Evolutionary conservation across 2,329 filamentous ascomycete genomes (phyloP).

Genomic region (Thielaviopsis populi): DNA sequence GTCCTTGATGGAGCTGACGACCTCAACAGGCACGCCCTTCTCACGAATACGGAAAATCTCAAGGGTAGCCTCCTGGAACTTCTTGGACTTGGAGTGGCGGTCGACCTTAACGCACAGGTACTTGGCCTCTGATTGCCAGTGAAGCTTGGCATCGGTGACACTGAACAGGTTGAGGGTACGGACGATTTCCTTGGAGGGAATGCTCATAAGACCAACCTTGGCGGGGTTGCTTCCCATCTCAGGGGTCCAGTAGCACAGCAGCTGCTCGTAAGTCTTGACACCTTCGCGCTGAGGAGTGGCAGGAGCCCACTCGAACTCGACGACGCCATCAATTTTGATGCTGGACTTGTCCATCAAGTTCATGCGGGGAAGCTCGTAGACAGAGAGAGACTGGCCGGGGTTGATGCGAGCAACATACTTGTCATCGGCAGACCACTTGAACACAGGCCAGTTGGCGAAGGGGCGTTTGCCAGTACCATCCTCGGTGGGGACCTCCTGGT

Average conservation of each 20-base stretch:
- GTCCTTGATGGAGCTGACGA: conserved; percentile 94
- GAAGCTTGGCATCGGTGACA: conserved; percentile 90
- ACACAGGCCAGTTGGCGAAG: conserved; percentile 81
- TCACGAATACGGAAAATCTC: conserved; percentile 97
- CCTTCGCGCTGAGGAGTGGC: conserved; percentile 67
- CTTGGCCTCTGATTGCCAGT: conserved; percentile 91
- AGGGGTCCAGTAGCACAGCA: conserved; percentile 97
- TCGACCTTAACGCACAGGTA: conserved; percentile 99
- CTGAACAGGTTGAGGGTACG: conserved; percentile 95
- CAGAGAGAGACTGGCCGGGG: conserved; percentile 73
- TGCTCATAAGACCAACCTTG: conserved; percentile 90
- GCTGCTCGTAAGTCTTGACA: conserved; percentile 82
- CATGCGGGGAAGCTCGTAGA: conserved; percentile 84
- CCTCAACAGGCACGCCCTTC: conserved; percentile 96
- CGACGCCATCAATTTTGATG: conserved; percentile 90
- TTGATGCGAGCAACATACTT: conserved; percentile 91
- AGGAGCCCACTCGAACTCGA: conserved; percentile 97
- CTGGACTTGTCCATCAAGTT: conserved; percentile 77
- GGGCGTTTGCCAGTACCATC: conserved; percentile 52
- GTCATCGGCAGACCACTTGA: conserved; percentile 98
- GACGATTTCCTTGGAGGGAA: conserved; percentile 87
- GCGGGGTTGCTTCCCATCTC: conserved; percentile 96
- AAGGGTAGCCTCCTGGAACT: conserved; percentile 88
- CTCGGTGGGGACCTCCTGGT: conserved; percentile 57
- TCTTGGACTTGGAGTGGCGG: conserved; percentile 97